Evolutionary conservation across 1,139 yeast genomes (phyloP).

Genomic region (Kurtzmaniella quercitrusa): DNA sequence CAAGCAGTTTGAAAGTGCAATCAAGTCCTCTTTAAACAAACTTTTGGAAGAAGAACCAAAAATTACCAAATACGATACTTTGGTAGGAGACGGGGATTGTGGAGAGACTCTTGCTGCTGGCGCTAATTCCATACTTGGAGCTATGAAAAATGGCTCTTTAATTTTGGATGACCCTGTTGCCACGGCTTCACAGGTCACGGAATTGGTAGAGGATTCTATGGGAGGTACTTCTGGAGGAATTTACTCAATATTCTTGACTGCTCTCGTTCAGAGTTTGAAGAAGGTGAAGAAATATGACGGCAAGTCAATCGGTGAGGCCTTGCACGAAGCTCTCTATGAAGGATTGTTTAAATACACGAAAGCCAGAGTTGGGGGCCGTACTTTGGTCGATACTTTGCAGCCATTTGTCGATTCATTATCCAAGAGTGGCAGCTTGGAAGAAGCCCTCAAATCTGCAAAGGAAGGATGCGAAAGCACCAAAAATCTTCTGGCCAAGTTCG

Average conservation of each 20-base stretch:
- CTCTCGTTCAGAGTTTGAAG: constrained; percentile 32
- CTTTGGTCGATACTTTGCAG: constrained; percentile 80
- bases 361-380: constrained; percentile 88
- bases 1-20: constrained; percentile 27
- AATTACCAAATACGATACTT: constrained; percentile 79
- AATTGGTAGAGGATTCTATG: constrained; percentile 81
- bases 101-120: constrained; percentile 88
- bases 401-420: constrained; percentile 72
- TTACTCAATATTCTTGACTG: constrained; percentile 71
- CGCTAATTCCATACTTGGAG: constrained; percentile 63
- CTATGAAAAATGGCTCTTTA: constrained; percentile 36
- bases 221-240: constrained; percentile 97
- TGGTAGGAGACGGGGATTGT: constrained; percentile 97
- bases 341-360: constrained; percentile 68
- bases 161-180: constrained; percentile 38
- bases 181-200: constrained; percentile 54
- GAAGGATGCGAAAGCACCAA: constrained; percentile 76
- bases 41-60: constrained; percentile 63
- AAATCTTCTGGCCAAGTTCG: constrained; percentile 76
- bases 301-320: constrained; percentile 22
- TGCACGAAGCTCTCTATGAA: constrained; percentile 34
- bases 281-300: constrained; percentile 24
- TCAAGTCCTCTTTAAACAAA: constrained; percentile 48
- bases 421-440: constrained; percentile 43
- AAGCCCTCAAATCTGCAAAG: constrained; percentile 66